Evolutionary conservation across 352 stramenopile genomes (phyloP).

Genomic region (Blastocystis sp.): DNA sequence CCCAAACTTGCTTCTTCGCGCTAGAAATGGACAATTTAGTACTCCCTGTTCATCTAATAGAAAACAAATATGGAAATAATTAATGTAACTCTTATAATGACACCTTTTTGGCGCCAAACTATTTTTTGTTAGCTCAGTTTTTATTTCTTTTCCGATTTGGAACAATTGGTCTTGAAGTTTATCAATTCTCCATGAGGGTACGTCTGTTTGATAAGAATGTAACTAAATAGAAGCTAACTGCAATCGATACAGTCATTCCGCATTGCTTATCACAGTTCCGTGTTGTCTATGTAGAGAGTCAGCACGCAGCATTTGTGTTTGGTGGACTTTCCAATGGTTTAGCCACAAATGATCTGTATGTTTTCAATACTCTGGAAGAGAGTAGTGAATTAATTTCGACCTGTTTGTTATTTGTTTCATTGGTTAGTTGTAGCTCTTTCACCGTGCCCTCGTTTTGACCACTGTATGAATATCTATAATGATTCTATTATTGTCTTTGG

Average conservation of each 20-base stretch:
- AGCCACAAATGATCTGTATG: neutral
- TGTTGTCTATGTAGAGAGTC: neutral
- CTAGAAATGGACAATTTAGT: no score
- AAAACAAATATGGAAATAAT: no score
- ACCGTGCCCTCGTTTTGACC: neutral
- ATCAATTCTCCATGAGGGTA: no score
- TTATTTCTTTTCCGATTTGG: no score
- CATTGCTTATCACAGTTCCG: neutral
- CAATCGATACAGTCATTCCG: neutral
- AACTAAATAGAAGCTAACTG: neutral
- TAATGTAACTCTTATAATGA: no score
- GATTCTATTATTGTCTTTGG: neutral
- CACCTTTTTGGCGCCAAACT: no score
- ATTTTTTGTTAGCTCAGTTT: no score
- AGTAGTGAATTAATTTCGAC: neutral
- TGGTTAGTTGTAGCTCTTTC: neutral
- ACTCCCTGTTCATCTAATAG: no score
- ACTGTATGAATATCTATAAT: neutral
- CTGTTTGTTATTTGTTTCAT: neutral
- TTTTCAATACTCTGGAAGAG: neutral
- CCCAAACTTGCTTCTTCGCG: no score
- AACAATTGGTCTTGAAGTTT: no score
- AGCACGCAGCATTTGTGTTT: neutral
- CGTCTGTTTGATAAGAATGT: no score
- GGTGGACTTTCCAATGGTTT: neutral